Base-by-base conservation (phyloP, 345 rosid species). In the Erucastrum elatum region DNA sequence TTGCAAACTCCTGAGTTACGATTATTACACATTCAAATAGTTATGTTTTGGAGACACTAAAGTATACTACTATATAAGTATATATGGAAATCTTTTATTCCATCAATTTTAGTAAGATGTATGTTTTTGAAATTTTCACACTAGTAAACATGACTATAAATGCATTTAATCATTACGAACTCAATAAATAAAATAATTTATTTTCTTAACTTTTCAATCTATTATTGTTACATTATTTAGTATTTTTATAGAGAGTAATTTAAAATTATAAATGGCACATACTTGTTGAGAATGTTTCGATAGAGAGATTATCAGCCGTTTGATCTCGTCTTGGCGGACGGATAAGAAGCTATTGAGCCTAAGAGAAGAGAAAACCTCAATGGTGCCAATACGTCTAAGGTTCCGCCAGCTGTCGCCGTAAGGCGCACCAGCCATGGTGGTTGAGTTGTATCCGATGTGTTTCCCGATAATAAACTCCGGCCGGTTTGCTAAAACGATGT, bases 1-100 rank as follows among this genome's bases (percentile, higher is more conserved):
- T 81, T 0, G 65, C 64, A 8, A 68, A 84, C 34, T 26, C 80
- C 80, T 15, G 13, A 39, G 11, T 30, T 58, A 3, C 35, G 16
- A 46, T 26, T n/a, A 10, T 33, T 15, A 53, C 29, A 2, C 21
- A 21, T 66, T 2, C 21, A 15, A 16, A 53, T 15, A 16, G 59
- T 53, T 53, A 8, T 7, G 41, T 35, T 35, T 35, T 35, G 8
- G 8, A 35, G 7, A 35, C 8, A 8, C 41, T 35, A 35, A 35
- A 35, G 41, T 35, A 21, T 21, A 21, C 21, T 21, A 21, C 21
- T 0, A 21, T 21, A 21, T 21, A 21, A 21, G 21, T 21, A 21
- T 21, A 21, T 21, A 21, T 21, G 21, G 21, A 21, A 21, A 21
- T 21, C 21, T 21, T 21, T 21, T 21, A 21, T 21, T 21, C 21